Evolutionary conservation across 139 green algal species (phyloP), one percentile per base, ranked within the genome.

Genomic region (Chlamydomonas sphaeroides): DNA sequence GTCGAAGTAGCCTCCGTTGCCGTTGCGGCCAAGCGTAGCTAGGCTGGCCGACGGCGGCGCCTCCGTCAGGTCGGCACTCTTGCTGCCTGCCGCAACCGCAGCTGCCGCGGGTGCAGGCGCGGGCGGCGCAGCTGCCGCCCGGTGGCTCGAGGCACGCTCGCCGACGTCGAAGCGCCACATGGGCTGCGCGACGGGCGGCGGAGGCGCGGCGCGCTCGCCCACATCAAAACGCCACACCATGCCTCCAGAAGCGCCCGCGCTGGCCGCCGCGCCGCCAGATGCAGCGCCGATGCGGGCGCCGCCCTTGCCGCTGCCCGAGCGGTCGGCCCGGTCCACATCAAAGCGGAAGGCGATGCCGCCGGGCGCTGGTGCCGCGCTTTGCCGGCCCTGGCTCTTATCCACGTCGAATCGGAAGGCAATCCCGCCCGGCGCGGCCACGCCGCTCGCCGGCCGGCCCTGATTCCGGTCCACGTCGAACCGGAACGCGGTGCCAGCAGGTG

Each of bases 141-240:
- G n/a, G n/a, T n/a, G n/a, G n/a, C n/a, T n/a, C n/a, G n/a, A n/a
- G n/a, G n/a, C n/a, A n/a, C n/a, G n/a, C 0, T 42, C 75, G 30
- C 8, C 32, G 1, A 72, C 75, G 32, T 82, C 75, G 35, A 82
- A 82, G 42, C 75, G 75, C 61, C 61, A 82, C n/a, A 65, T 10
- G 35, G 61, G 26, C 5, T 39, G 26, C 10, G 26, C 2, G 5
- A 42, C 32, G 3, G 61, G 42, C 41, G 75, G 62, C 6, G 41
- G 32, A 42, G 75, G 30, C 28, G 42, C 20, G 38, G n/a, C 10
- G 18, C 35, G 39, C 4, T 39, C 75, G 7, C 8, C 75, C 61
- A 82, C 75, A 33, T 82, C 75, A 21, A 82, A 82, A n/a, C 75
- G 75, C 75, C 77, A 74, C 8, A 84, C 65, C 77, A 84, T 75